Percentiles rank a stretch among this genome's conserved stretches.
Conservation (phyloP, 208 protist genomes). For the Ichthyophonus hoferi region DNA sequence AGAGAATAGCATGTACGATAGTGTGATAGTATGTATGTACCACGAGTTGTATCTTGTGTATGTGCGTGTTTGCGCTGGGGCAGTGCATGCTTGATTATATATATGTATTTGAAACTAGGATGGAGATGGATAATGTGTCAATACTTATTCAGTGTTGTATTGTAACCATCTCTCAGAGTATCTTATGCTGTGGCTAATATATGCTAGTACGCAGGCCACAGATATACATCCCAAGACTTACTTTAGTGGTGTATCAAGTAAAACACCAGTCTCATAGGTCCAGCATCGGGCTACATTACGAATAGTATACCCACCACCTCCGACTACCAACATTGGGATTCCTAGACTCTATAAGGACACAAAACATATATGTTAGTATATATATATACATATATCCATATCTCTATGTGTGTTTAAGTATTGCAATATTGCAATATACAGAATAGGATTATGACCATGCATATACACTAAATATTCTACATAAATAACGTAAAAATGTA, state of each 20-base stretch:
- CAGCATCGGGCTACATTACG: slow-evolving; percentile 82
- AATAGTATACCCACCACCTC: slow-evolving; percentile 82
- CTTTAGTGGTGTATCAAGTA: slow-evolving; percentile 12
- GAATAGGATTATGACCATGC: no score
- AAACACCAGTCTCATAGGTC: slow-evolving; percentile 41
- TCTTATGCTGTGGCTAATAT: no score
- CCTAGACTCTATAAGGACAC: not conserved
- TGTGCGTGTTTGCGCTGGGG: no score
- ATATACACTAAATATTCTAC: no score
- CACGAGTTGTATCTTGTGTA: no score
- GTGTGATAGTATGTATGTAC: no score
- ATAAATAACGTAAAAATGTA: no score
- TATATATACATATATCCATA: not conserved
- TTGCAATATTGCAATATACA: not conserved
- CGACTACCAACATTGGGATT: slow-evolving; percentile 52
- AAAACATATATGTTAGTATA: not conserved
- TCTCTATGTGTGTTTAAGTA: not conserved
- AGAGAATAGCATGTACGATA: not conserved
- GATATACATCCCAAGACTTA: not conserved
- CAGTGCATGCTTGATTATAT: no score
- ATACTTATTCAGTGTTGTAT: no score
- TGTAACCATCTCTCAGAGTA: no score
- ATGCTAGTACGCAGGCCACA: not conserved
- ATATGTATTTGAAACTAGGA: no score
- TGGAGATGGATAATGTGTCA: no score